Evolutionary conservation across 208 protist species (phyloP).

Genomic region (Acanthamoeba sp.): DNA sequence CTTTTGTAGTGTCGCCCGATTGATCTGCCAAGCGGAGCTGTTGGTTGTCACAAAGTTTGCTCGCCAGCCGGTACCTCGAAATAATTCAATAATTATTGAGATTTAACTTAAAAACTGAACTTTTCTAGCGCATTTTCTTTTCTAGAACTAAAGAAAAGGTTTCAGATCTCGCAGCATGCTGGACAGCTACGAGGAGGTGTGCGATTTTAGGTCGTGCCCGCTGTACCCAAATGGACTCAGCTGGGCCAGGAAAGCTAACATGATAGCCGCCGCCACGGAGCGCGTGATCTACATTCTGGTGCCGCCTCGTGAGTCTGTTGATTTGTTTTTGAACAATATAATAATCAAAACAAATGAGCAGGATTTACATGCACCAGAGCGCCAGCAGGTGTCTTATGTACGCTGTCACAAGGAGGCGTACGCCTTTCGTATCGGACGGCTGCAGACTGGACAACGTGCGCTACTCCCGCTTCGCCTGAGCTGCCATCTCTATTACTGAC

Average conservation of each 20-base stretch:
- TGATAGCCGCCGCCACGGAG: neutral
- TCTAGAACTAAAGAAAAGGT: neutral
- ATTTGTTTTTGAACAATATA: neutral
- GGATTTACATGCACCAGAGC: constrained; percentile 21
- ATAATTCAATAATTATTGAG: neutral
- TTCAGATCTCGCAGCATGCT: neutral
- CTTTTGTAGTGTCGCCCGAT: no score
- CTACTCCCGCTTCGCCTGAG: neutral
- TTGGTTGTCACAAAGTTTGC: neutral
- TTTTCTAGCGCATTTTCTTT: no score
- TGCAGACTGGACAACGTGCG: neutral
- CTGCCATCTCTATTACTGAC: neutral
- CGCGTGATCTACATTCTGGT: constrained; percentile 64
- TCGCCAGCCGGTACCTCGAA: neutral
- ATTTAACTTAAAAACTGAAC: no score
- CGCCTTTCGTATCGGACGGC: neutral
- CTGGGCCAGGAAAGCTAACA: constrained; percentile 27
- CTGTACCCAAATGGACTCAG: constrained; percentile 24
- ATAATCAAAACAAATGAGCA: neutral
- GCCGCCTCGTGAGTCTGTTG: neutral
- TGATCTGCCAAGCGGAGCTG: no score
- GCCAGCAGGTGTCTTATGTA: neutral
- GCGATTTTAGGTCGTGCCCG: constrained; percentile 47
- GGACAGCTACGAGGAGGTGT: constrained; percentile 36
- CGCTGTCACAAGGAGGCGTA: neutral